phyloP scores from a whole-genome alignment of 139 green algal species.

The Volvox africanus region DNA sequence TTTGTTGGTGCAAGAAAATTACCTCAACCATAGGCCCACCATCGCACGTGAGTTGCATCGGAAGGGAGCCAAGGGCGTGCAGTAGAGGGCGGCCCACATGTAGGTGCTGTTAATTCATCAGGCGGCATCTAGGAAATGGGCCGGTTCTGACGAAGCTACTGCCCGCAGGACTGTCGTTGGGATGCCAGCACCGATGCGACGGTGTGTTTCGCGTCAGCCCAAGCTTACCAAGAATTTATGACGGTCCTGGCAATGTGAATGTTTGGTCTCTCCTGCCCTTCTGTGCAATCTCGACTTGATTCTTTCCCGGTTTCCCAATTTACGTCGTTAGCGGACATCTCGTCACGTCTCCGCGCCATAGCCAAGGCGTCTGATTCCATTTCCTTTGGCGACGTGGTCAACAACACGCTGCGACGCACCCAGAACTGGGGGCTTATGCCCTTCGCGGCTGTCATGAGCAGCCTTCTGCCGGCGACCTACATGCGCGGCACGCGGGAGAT shows the following conservation, averaged over 20 bases:
- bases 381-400: conserved; percentile 88
- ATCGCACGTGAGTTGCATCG: conserved; percentile 57
- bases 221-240: no score
- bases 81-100: no score
- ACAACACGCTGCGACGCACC: conserved; percentile 69
- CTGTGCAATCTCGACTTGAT: no score
- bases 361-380: conserved; percentile 91
- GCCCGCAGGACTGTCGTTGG: no score
- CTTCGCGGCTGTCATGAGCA: conserved; percentile 66
- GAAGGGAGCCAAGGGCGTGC: background rate
- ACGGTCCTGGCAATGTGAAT: no score
- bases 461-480: conserved; percentile 81
- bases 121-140: no score
- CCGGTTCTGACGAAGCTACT: no score
- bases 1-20: conserved; percentile 92
- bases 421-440: conserved; percentile 86
- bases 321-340: background rate
- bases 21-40: conserved; percentile 90
- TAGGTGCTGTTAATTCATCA: no score
- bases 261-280: no score
- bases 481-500: conserved; percentile 81
- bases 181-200: no score
- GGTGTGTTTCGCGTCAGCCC: no score
- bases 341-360: conserved; percentile 75
- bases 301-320: no score